Conservation (phyloP, 805 yeast species). For the Cephaloascus fragrans region DNA sequence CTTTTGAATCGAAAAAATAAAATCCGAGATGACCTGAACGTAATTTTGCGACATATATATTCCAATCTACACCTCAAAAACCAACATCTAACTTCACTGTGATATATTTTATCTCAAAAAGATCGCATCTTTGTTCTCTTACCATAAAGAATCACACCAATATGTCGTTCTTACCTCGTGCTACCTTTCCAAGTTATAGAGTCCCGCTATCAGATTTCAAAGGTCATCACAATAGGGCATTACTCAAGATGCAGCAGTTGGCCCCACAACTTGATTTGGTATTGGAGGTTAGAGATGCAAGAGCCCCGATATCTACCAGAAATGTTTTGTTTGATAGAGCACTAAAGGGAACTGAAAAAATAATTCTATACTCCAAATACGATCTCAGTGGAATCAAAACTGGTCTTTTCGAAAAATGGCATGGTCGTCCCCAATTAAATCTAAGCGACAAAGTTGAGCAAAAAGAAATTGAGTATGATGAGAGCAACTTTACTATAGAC, state of each 20-base stretch:
- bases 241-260: conserved; percentile 52
- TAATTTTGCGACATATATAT: no score
- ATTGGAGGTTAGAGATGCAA: conserved; percentile 75
- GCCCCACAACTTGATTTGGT: conserved; percentile 77
- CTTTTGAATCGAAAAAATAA: no score
- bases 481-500: no score
- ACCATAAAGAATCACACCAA: no score
- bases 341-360: conserved; percentile 40
- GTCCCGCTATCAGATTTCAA: conserved; percentile 71
- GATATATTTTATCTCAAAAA: no score
- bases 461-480: no score
- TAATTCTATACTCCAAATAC: conserved; percentile 70
- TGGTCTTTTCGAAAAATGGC: conserved; percentile 10
- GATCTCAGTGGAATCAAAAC: conserved; percentile 47
- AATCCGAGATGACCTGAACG: no score
- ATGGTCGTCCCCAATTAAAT: no score
- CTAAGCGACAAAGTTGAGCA: no score
- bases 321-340: conserved; percentile 70
- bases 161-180: conserved; percentile 70
- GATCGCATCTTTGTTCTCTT: no score
- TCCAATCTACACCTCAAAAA: no score
- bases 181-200: conserved; percentile 62
- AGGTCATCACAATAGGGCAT: conserved; percentile 83
- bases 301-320: conserved; percentile 82
- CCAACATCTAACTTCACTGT: no score